Conservation (phyloP, 1,284 basidiomycete genomes). For the Abortiporus biennis region DNA sequence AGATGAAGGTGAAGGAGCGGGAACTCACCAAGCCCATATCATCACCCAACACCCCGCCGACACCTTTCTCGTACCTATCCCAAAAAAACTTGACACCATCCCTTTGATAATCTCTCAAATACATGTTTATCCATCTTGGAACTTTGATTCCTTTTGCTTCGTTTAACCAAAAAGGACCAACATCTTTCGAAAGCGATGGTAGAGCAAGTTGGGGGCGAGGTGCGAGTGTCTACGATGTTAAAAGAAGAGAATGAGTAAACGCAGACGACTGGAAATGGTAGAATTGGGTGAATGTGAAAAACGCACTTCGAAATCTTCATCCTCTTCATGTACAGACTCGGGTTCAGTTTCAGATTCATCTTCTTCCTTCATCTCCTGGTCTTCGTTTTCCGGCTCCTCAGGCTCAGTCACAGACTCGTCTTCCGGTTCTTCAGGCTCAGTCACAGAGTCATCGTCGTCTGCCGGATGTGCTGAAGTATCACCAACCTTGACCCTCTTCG, state of each 20-base stretch:
- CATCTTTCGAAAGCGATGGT: slow-evolving; percentile 28
- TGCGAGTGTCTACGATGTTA: slow-evolving; percentile 1
- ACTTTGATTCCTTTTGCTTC: slow-evolving; percentile 41
- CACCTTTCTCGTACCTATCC: slow-evolving; percentile 50
- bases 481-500: slow-evolving; percentile 2
- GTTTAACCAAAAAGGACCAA: slow-evolving; percentile 43
- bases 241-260: no score
- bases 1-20: slow-evolving; percentile 20
- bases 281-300: neutral
- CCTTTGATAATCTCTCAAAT: slow-evolving; percentile 79
- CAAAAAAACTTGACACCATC: slow-evolving; percentile 79
- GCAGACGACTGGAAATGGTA: neutral
- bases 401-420: neutral
- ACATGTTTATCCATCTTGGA: slow-evolving; percentile 72
- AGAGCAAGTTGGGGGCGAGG: slow-evolving; percentile 2
- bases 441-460: neutral
- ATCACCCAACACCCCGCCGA: slow-evolving; percentile 78
- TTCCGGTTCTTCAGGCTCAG: neutral
- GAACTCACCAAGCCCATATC: slow-evolving; percentile 81
- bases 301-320: neutral
- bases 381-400: neutral
- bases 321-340: slow-evolving; percentile 15
- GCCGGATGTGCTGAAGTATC: neutral
- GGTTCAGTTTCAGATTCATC: slow-evolving; percentile 20
- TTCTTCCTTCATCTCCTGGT: slow-evolving; percentile 9